These are phyloP conservation scores for Dictyostelium discoideum DNA, from an alignment of 78 protist species.

Conservation along the genomic window DNA sequence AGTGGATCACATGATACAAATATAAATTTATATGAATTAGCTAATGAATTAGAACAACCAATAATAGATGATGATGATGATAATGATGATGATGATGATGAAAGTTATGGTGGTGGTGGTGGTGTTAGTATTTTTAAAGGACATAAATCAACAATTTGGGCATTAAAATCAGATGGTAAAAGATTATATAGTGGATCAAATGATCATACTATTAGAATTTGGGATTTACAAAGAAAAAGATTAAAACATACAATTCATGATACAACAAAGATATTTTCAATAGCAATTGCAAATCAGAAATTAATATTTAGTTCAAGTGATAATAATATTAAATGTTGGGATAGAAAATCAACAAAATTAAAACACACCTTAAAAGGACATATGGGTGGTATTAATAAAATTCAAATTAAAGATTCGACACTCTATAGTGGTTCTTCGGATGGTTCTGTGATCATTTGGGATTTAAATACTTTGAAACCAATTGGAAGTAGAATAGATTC, in stretches of 20 bases:
- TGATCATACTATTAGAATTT: constrained; percentile 59
- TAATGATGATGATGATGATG: no score
- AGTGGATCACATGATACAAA: constrained; percentile 76
- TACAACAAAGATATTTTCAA: constrained; percentile 42
- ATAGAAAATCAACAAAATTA: neutral
- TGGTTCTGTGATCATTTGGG: constrained; percentile 51
- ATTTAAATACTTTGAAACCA: neutral
- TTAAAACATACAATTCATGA: neutral
- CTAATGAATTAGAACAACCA: neutral
- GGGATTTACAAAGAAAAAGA: constrained; percentile 10
- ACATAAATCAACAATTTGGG: constrained; percentile 70
- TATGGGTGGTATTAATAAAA: constrained; percentile 30
- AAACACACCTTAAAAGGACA: neutral
- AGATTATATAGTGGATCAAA: constrained; percentile 74
- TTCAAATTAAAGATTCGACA: neutral
- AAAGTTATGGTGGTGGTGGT: neutral
- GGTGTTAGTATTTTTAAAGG: constrained; percentile 20
- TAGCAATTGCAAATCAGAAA: constrained; percentile 18
- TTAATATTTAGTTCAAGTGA: constrained; percentile 39
- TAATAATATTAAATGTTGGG: constrained; percentile 52
- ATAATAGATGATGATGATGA: neutral
- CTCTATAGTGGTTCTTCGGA: constrained; percentile 57
- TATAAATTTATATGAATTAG: constrained; percentile 36
- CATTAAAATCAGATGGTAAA: constrained; percentile 57
- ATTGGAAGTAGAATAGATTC: neutral